Conservation (phyloP, 2,329 filamentous ascomycete genomes). For the Neofusicoccum ribis region DNA sequence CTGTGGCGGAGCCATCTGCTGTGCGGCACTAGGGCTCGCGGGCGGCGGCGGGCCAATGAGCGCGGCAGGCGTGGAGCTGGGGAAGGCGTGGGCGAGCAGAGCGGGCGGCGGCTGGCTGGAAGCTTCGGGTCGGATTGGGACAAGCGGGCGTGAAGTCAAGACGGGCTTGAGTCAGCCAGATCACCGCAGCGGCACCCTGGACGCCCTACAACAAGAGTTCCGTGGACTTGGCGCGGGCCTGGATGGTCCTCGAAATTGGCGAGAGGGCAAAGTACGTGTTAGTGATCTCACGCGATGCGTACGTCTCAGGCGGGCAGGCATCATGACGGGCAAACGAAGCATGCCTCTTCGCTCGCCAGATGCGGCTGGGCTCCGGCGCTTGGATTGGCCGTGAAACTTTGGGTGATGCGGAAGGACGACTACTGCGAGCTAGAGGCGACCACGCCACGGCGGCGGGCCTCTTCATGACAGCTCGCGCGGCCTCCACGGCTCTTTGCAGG, state of each 20-base stretch:
- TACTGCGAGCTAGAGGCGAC: background rate
- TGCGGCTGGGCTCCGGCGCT: background rate
- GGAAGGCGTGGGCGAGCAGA: background rate
- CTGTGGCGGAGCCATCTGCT: background rate
- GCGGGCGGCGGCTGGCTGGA: too few relatives aligned
- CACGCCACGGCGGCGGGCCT: background rate
- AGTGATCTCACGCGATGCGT: background rate
- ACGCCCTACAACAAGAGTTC: background rate
- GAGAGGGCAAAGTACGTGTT: background rate
- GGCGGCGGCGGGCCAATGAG: background rate
- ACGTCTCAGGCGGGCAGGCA: background rate
- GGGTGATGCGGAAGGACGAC: background rate
- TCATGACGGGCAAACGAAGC: conserved; percentile 3
- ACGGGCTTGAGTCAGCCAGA: background rate
- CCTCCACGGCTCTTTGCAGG: background rate
- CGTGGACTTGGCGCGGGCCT: background rate
- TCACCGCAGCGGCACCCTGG: background rate
- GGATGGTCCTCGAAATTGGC: background rate
- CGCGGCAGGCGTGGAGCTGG: background rate
- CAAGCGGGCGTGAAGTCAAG: background rate
- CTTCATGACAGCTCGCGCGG: background rate
- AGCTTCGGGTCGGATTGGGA: background rate
- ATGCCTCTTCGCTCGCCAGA: background rate
- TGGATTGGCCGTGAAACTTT: background rate
- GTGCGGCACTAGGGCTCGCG: conserved; percentile 3